These are phyloP conservation scores for Chalciporus chontae DNA, from an alignment of 768 basidiomycete genomes.

Conservation along the genomic window DNA sequence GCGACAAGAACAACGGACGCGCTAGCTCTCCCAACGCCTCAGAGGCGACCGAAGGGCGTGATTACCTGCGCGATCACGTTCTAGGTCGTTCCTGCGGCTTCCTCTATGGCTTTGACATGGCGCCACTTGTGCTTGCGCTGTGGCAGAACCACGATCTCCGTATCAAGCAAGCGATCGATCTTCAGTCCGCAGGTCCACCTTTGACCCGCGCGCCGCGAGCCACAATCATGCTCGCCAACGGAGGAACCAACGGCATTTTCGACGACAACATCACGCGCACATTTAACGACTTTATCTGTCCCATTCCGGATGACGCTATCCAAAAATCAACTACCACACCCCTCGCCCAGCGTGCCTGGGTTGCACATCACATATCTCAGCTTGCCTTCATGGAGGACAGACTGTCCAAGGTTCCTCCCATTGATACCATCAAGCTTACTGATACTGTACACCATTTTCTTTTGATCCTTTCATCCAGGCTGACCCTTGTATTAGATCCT, in stretches of 20 bases:
- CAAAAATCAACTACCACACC: slow-evolving; percentile 5
- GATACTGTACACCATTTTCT: slow-evolving; percentile 15
- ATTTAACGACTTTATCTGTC: slow-evolving; percentile 11
- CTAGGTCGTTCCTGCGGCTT: slow-evolving; percentile 26
- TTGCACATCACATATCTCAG: slow-evolving; percentile 29
- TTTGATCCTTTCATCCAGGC: background rate
- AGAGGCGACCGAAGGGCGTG: slow-evolving; percentile 16
- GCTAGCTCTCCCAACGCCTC: slow-evolving; percentile 20
- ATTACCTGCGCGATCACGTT: slow-evolving; percentile 29
- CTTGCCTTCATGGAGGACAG: slow-evolving; percentile 17
- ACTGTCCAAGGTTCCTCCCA: slow-evolving; percentile 20
- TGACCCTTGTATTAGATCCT: slow-evolving; percentile 19
- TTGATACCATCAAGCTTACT: slow-evolving; percentile 25
- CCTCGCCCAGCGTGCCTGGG: slow-evolving; percentile 32
- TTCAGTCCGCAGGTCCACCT: slow-evolving; percentile 21
- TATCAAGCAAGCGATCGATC: slow-evolving; percentile 32
- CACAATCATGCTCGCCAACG: slow-evolving; percentile 16
- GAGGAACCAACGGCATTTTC: background rate
- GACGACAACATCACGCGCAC: slow-evolving; percentile 14
- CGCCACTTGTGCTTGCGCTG: slow-evolving; percentile 26
- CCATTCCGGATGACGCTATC: background rate
- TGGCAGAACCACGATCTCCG: slow-evolving; percentile 31
- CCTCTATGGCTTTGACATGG: slow-evolving; percentile 31
- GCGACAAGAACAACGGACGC: slow-evolving; percentile 33
- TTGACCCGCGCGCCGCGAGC: slow-evolving; percentile 16